Conservation (phyloP, 2,329 filamentous ascomycete genomes). For the Ophiosphaerella korrae region DNA sequence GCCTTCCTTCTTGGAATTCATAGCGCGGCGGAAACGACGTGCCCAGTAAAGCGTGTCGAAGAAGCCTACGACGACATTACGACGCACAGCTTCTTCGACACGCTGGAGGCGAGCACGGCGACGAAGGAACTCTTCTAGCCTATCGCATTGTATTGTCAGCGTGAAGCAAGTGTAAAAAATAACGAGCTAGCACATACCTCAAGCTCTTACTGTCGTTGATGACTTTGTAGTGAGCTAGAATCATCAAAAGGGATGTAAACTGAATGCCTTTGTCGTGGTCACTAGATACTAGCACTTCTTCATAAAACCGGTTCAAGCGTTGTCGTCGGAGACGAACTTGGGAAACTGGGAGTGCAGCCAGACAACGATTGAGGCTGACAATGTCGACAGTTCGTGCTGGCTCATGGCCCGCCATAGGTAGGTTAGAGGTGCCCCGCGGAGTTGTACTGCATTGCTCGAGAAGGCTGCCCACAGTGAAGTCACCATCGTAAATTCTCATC, state of each 20-base stretch:
- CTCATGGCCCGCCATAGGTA: slow-evolving; percentile 51
- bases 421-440: slow-evolving; percentile 55
- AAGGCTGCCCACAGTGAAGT: slow-evolving; percentile 84
- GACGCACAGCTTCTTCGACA: slow-evolving; percentile 90
- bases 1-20: slow-evolving; percentile 71
- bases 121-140: slow-evolving; percentile 91
- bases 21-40: slow-evolving; percentile 76
- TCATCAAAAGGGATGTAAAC: slow-evolving; percentile 92
- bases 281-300: slow-evolving; percentile 92
- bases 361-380: slow-evolving; percentile 72
- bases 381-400: slow-evolving; percentile 66
- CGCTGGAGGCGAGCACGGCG: slow-evolving; percentile 88
- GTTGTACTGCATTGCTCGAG: slow-evolving; percentile 79
- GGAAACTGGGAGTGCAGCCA: slow-evolving; percentile 73
- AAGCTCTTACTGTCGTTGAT: slow-evolving; percentile 97
- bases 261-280: slow-evolving; percentile 88
- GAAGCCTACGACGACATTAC: slow-evolving; percentile 89
- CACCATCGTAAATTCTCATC: slow-evolving; percentile 93
- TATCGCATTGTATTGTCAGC: slow-evolving; percentile 44
- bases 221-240: slow-evolving; percentile 96
- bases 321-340: slow-evolving; percentile 76
- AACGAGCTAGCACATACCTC: slow-evolving; percentile 57
- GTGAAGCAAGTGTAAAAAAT: background rate
- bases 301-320: slow-evolving; percentile 92
- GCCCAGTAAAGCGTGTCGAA: slow-evolving; percentile 94